Percentiles rank a stretch among this genome's conserved stretches.
These are phyloP conservation scores for Sugiyamaella marilandica DNA, from an alignment of 805 yeast species.

Conservation along the genomic window DNA sequence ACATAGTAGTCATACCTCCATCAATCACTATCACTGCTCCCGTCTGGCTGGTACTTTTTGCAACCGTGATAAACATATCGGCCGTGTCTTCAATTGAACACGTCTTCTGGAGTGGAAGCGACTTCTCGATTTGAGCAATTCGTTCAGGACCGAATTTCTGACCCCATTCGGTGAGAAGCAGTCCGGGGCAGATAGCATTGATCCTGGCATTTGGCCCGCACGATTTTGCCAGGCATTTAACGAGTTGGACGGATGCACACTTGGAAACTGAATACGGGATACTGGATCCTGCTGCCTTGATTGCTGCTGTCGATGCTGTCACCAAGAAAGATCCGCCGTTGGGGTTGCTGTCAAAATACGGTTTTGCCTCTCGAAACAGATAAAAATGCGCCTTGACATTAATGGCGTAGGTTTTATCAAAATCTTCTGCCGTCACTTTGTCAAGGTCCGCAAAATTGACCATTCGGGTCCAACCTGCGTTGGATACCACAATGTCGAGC, in stretches of 20 bases:
- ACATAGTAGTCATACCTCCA: constrained; percentile 2
- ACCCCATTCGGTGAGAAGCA: constrained; percentile 29
- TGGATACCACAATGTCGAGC: constrained; percentile 37
- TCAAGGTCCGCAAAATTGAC: constrained; percentile 27
- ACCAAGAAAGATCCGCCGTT: constrained; percentile 38
- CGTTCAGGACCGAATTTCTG: constrained; percentile 24
- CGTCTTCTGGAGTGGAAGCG: constrained; percentile 16
- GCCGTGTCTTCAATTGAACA: constrained; percentile 25
- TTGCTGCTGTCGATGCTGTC: constrained; percentile 37
- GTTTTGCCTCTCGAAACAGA: constrained; percentile 31
- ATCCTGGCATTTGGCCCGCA: constrained; percentile 22
- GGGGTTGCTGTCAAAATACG: constrained; percentile 26
- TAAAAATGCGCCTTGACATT: constrained; percentile 33
- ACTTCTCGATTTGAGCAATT: constrained; percentile 13
- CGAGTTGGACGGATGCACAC: constrained; percentile 31
- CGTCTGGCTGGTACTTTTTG: constrained; percentile 24
- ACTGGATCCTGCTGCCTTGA: constrained; percentile 30
- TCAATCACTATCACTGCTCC: constrained; percentile 38
- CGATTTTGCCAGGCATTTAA: constrained; percentile 26
- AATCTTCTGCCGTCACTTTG: constrained; percentile 30
- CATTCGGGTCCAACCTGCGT: constrained; percentile 34
- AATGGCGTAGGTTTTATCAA: constrained; percentile 24
- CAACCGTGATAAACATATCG: constrained; percentile 22
- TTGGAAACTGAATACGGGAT: constrained; percentile 37
- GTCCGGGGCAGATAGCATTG: constrained; percentile 24